Conservation (phyloP, 2,329 filamentous ascomycete genomes). For the Malbranchea cinnamomea region DNA sequence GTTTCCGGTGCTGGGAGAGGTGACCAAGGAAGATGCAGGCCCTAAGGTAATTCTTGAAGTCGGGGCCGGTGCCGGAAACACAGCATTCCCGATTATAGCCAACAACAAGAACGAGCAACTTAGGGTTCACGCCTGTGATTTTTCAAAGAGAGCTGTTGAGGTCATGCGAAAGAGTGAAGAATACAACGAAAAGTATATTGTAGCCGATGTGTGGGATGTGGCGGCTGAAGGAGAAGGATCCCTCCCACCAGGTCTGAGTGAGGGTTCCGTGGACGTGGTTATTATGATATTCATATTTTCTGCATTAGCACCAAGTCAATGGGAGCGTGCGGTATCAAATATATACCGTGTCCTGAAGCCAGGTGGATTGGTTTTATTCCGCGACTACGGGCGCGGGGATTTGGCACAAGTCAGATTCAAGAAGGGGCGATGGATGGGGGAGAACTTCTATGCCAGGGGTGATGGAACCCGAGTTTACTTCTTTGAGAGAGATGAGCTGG, state of each 20-base stretch:
- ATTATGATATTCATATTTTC: slow-evolving; percentile 97
- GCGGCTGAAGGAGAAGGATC: slow-evolving; percentile 40
- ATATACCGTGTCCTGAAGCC: slow-evolving; percentile 73
- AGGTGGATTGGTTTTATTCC: slow-evolving; percentile 84
- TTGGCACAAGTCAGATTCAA: slow-evolving; percentile 94
- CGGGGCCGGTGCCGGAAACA: slow-evolving; percentile 90
- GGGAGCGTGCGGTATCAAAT: slow-evolving; percentile 68
- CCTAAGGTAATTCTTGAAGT: slow-evolving; percentile 67
- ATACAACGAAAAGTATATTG: slow-evolving; percentile 58
- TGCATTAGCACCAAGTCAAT: slow-evolving; percentile 71
- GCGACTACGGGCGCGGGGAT: slow-evolving; percentile 92
- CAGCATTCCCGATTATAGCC: slow-evolving; percentile 76
- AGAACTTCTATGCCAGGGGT: slow-evolving; percentile 93
- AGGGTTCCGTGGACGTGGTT: slow-evolving; percentile 77
- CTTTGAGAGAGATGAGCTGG: slow-evolving; percentile 75
- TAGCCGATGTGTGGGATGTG: slow-evolving; percentile 91
- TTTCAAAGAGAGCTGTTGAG: slow-evolving; percentile 86
- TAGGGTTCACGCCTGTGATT: slow-evolving; percentile 87
- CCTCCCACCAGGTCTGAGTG: slow-evolving; percentile 60
- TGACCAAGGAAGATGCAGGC: slow-evolving; percentile 57
- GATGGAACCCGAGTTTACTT: slow-evolving; percentile 97
- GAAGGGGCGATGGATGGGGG: slow-evolving; percentile 82
- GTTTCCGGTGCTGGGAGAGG: slow-evolving; percentile 70
- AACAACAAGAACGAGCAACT: slow-evolving; percentile 70
- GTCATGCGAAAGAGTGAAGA: slow-evolving; percentile 70